phyloP scores from a whole-genome alignment of 2,329 filamentous ascomycete genomes.

The Pezicula neosporulosa region DNA sequence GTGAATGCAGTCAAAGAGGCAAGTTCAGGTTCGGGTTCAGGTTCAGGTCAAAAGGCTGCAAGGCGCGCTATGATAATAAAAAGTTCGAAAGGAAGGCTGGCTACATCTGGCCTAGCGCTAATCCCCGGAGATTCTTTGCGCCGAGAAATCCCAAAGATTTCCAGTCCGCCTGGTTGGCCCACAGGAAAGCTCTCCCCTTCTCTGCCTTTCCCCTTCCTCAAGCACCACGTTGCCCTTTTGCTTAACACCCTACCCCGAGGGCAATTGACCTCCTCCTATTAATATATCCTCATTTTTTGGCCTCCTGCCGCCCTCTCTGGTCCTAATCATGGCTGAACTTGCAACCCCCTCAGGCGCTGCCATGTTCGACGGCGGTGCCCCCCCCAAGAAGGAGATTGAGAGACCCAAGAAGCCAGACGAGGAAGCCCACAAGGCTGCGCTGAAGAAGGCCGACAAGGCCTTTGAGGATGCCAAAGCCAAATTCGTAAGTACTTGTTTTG shows the following conservation, averaged over 20 bases:
- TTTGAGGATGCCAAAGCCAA: slow-evolving; percentile 74
- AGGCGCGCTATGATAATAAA: neutral
- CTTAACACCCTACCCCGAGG: neutral
- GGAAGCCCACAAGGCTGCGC: slow-evolving; percentile 73
- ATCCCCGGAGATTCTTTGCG: no score
- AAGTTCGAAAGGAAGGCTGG: neutral
- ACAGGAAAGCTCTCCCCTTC: neutral
- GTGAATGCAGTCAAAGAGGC: neutral
- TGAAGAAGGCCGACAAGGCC: slow-evolving; percentile 83
- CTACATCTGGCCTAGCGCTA: no score
- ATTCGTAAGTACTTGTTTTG: slow-evolving; percentile 44
- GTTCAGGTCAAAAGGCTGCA: no score
- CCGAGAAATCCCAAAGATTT: no score
- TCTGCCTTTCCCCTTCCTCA: neutral
- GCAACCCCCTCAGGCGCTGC: slow-evolving; percentile 40
- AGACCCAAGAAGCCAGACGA: slow-evolving; percentile 88
- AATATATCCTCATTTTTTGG: neutral
- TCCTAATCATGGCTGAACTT: slow-evolving; percentile 43
- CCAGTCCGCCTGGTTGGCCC: no score
- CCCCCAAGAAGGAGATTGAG: slow-evolving; percentile 32
- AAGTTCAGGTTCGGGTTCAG: neutral
- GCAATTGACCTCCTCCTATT: neutral
- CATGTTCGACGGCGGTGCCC: slow-evolving; percentile 31
- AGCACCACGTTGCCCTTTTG: neutral
- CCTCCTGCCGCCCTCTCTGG: neutral